A percentile compares a stretch with the other conserved stretches of the same genome.
Evolutionary conservation across 371 early-diverging fungal genomes (phyloP).

Genomic region (Mucor indicus): DNA sequence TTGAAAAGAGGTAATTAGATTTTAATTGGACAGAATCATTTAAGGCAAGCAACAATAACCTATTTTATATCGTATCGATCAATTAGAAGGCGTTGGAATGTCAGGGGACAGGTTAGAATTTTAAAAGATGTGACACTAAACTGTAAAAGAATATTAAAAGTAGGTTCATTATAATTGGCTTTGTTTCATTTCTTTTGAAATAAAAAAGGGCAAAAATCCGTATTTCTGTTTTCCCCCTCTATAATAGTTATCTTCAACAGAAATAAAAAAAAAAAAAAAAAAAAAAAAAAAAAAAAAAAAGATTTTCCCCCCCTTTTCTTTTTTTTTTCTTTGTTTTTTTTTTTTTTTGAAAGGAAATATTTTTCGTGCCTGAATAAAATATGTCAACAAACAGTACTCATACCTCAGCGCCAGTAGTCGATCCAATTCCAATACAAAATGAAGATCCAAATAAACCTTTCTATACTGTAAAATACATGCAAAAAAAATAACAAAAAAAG

Average conservation of each 20-base stretch:
- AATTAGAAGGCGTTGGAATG: too few species aligned
- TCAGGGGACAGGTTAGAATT: conserved; percentile 23
- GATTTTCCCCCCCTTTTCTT: background rate
- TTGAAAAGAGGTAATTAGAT: too few species aligned
- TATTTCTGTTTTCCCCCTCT: background rate
- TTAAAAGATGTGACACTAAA: conserved; percentile 22
- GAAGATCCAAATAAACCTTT: conserved; percentile 23
- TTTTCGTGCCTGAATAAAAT: conserved; percentile 16
- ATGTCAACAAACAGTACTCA: background rate
- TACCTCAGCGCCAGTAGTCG: background rate
- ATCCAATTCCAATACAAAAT: conserved; percentile 18
- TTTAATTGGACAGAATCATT: too few species aligned
- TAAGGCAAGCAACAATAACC: background rate
- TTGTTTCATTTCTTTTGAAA: conserved; percentile 21
- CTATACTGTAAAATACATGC: conserved; percentile 24
- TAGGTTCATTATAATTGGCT: conserved; percentile 21
- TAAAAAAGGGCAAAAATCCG: too few species aligned
- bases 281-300: background rate
- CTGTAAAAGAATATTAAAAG: conserved; percentile 17
- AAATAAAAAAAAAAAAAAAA: background rate
- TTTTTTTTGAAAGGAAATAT: background rate
- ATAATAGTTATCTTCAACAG: background rate
- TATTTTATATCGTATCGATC: too few species aligned
- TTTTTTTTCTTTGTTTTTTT: conserved; percentile 1
- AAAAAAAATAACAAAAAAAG: too few species aligned